Conservation (phyloP, 2,329 filamentous ascomycete species). For the Fusarium guadeloupense region DNA sequence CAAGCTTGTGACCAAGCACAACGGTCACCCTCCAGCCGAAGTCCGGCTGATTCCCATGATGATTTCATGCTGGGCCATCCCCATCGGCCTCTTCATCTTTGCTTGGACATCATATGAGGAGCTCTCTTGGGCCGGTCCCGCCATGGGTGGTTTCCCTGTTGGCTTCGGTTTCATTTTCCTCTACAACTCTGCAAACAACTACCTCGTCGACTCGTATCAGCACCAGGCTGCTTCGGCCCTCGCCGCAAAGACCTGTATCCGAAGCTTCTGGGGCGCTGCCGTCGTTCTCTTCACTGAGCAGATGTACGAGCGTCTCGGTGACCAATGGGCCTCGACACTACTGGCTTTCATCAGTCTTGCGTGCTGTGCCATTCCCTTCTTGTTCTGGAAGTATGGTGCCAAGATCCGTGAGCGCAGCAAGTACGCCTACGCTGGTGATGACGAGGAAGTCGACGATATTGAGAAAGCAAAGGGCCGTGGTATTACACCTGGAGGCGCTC, state of each 20-base stretch:
- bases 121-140: conserved; percentile 76
- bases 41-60: conserved; percentile 85
- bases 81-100: conserved; percentile 66
- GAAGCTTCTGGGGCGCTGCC: conserved; percentile 81
- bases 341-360: conserved; percentile 78
- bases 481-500: conserved; percentile 33
- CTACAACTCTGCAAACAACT: conserved; percentile 82
- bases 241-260: conserved; percentile 82
- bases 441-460: conserved; percentile 50
- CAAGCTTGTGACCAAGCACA: conserved; percentile 66
- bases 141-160: conserved; percentile 74
- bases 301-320: conserved; percentile 77
- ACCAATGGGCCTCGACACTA: conserved; percentile 80
- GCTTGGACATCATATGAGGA: conserved; percentile 70
- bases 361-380: conserved; percentile 83
- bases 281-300: conserved; percentile 83
- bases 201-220: conserved; percentile 71
- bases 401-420: conserved; percentile 73
- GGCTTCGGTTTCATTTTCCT: conserved; percentile 87
- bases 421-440: conserved; percentile 75
- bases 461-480: conserved; percentile 49
- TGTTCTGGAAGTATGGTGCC: conserved; percentile 83
- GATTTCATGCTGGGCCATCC: conserved; percentile 76
- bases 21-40: conserved; percentile 80
- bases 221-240: conserved; percentile 82